Evolutionary conservation across 2,329 filamentous ascomycete species (phyloP).

Genomic region (Passalora sequoiae): DNA sequence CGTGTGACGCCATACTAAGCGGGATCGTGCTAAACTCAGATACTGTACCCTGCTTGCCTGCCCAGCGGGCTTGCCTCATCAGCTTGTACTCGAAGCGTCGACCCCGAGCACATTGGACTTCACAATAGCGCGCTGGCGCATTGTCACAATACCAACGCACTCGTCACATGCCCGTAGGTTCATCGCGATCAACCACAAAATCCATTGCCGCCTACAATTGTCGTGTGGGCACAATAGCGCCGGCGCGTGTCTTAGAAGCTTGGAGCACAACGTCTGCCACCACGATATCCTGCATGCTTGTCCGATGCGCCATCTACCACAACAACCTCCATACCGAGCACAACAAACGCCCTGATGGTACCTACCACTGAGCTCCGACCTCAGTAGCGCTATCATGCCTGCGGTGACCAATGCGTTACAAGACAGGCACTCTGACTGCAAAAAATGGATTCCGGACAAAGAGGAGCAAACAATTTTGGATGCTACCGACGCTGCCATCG

Average conservation of each 20-base stretch:
- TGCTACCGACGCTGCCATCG: slow-evolving; percentile 38
- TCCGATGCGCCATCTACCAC: slow-evolving; percentile 6
- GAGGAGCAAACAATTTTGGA: slow-evolving; percentile 34
- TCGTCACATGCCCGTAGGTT: too few species aligned
- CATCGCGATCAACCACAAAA: too few species aligned
- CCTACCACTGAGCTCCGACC: background rate
- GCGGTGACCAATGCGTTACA: slow-evolving; percentile 14
- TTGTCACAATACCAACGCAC: too few species aligned
- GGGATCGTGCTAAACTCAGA: too few species aligned
- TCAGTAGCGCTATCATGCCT: slow-evolving; percentile 14
- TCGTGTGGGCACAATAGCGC: background rate
- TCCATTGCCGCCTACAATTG: background rate
- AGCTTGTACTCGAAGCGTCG: too few species aligned
- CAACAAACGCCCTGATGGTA: background rate
- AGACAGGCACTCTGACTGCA: slow-evolving; percentile 7
- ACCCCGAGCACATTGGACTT: too few species aligned
- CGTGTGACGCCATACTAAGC: too few species aligned
- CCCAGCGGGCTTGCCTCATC: too few species aligned
- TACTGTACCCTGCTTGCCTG: too few species aligned
- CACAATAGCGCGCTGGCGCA: too few species aligned
- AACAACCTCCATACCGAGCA: slow-evolving; percentile 4
- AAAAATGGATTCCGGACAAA: slow-evolving; percentile 20
- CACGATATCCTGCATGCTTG: too few species aligned
- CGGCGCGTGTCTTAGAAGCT: background rate
- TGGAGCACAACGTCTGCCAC: background rate